Base-by-base conservation (phyloP, 2,329 filamentous ascomycete species). In the Pseudovirgaria hyperparasitica region DNA sequence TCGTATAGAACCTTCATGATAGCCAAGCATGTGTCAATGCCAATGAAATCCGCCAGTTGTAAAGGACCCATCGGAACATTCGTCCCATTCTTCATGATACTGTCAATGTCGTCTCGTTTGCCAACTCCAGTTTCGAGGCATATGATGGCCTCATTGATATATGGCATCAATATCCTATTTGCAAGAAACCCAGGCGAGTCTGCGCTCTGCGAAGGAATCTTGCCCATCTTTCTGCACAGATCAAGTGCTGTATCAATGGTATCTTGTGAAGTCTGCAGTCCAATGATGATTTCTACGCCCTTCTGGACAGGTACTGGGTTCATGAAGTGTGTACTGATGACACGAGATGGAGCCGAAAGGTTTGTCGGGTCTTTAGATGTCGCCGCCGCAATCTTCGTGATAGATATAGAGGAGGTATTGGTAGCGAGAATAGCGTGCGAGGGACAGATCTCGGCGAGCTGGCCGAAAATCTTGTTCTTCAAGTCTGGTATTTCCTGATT, bases 71-170 rank as follows among this genome's bases (percentile, higher is more conserved):
- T 98, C 14, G 90, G 90, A 21, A 98, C 90, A 49, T 93, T 93
- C 13, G 90, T 98, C 24, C 90, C 90, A 43, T 94, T 94, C 70
- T 93, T 96, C 90, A 98, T 98, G 45, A 98, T 98, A 38, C 70
- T 76, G 50, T 98, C 90, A 39, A 98, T 98, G 37, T 87, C 81
- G 47, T 96, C 86, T 41, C 81, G 78, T 37, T 72, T 70, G 11
- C 90, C 90, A 1, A 98, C 75, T 3, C 82, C 82, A 0, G 90
- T 94, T 60, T 98, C 90, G 9, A 98, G 65, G 55, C 90, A 98
- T 38, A 93, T 87, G 41, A 98, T 67, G 6, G 92, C 90, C 60
- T 98, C 90, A 53, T 98, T 98, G 63, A 98, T 94, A 53, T 98
- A 98, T 0, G 90, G 90, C 90, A 98, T 98, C 33, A 98, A 62